Evolutionary conservation across 345 rosid genomes (phyloP).

Genomic region (Cardamine occulta): DNA sequence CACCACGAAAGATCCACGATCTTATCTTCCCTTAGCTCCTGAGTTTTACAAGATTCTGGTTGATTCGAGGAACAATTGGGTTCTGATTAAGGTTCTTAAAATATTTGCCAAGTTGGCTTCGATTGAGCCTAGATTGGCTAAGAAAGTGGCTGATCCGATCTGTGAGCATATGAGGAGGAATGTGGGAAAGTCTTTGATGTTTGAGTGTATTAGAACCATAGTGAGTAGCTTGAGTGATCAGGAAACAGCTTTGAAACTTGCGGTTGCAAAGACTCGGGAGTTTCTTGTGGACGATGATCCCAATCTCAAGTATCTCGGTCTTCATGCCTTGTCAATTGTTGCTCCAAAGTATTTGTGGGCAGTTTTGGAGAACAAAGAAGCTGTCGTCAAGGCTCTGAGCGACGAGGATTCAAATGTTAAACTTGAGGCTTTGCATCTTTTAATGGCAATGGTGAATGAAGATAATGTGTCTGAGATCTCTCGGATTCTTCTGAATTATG

Average conservation of each 20-base stretch:
- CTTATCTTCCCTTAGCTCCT: conserved; percentile 86
- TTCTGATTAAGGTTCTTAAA: conserved; percentile 85
- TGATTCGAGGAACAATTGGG: conserved; percentile 92
- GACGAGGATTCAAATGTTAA: conserved; percentile 84
- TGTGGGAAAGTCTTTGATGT: conserved; percentile 80
- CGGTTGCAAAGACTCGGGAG: conserved; percentile 64
- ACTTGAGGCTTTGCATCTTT: conserved; percentile 72
- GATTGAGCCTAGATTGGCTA: conserved; percentile 85
- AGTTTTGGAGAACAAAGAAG: conserved; percentile 84
- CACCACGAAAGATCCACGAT: conserved; percentile 65
- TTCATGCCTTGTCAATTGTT: conserved; percentile 71
- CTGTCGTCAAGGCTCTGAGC: conserved; percentile 82
- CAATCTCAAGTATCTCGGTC: conserved; percentile 90
- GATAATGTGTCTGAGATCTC: conserved; percentile 76
- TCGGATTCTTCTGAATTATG: conserved; percentile 75
- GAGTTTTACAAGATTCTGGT: conserved; percentile 83
- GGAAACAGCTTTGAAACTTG: conserved; percentile 85
- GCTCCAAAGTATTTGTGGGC: conserved; percentile 79
- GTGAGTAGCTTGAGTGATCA: conserved; percentile 78
- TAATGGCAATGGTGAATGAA: conserved; percentile 92
- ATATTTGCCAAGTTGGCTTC: conserved; percentile 74
- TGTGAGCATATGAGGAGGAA: conserved; percentile 88
- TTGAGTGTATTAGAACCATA: conserved; percentile 88
- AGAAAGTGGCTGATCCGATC: conserved; percentile 76
- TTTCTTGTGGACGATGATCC: conserved; percentile 87